Percentiles rank a stretch among this genome's conserved stretches.
phyloP scores from a whole-genome alignment of 352 stramenopile genomes.

The Globisporangium spiculum region DNA sequence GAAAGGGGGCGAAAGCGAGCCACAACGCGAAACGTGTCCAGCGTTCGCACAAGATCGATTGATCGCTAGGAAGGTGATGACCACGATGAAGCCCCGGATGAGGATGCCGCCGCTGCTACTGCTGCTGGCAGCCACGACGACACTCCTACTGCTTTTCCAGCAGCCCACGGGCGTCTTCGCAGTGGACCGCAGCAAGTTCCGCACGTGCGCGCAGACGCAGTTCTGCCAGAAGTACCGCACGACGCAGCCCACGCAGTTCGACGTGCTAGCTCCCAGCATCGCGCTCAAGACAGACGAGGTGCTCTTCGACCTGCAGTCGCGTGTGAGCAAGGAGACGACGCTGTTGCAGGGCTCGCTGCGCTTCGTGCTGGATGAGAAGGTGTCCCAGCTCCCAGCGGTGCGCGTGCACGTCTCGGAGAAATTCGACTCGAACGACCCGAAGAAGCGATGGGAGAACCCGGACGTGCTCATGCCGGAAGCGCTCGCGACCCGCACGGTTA shows the following conservation, averaged over 20 bases:
- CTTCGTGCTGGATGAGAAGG: conserved; percentile 46
- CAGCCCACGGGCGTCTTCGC: conserved; percentile 24
- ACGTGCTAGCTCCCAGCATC: conserved; percentile 37
- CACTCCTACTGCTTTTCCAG: conserved; percentile 3
- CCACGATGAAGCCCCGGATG: background rate
- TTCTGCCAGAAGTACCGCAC: conserved; percentile 92
- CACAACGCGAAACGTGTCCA: conserved; percentile 8
- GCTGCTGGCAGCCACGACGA: background rate
- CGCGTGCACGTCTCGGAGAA: conserved; percentile 58
- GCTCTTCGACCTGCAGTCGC: conserved; percentile 38
- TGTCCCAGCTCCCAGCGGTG: conserved; percentile 40
- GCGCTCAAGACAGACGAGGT: conserved; percentile 27
- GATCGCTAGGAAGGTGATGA: conserved; percentile 10
- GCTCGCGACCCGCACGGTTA: conserved; percentile 31
- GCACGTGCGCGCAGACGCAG: conserved; percentile 96
- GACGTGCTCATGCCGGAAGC: conserved; percentile 42
- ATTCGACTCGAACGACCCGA: conserved; percentile 49
- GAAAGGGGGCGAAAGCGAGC: conserved; percentile 3
- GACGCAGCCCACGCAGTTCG: conserved; percentile 25
- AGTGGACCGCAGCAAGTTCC: conserved; percentile 98
- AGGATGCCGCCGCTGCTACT: background rate
- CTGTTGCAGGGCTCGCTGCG: conserved; percentile 40
- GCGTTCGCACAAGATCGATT: conserved; percentile 2
- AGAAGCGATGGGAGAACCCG: conserved; percentile 53
- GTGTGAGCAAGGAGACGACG: conserved; percentile 20